Evolutionary conservation across 768 basidiomycete genomes (phyloP).

Genomic region (Auricularia auricula-judae): DNA sequence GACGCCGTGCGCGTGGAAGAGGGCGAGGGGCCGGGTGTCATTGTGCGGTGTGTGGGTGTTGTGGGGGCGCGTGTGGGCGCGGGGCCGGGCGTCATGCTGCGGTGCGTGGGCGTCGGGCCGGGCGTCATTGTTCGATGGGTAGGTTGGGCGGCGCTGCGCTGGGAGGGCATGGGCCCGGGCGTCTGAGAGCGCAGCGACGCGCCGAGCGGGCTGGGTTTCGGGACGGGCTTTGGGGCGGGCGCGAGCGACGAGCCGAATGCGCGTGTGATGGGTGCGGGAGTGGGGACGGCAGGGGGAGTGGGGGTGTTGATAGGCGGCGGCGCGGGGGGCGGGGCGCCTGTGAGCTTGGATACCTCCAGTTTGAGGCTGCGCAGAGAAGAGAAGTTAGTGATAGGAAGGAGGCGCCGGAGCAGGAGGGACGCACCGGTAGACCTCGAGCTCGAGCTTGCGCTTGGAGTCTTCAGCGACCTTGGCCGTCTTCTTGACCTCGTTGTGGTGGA

Average conservation of each 20-base stretch:
- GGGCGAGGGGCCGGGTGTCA: neutral
- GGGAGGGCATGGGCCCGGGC: neutral
- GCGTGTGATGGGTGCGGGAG: neutral
- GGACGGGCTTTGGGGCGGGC: neutral
- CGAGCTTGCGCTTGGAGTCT: slow-evolving; percentile 49
- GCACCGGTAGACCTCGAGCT: slow-evolving; percentile 62
- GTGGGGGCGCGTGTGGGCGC: neutral
- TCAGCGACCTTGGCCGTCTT: slow-evolving; percentile 62
- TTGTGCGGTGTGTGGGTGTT: neutral
- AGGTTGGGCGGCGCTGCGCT: too few species aligned
- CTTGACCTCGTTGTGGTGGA: slow-evolving; percentile 66
- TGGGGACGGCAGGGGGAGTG: neutral
- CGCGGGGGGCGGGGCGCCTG: neutral
- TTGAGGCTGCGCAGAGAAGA: neutral
- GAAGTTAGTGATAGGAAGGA: neutral
- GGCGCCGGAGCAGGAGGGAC: slow-evolving; percentile 15
- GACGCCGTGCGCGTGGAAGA: neutral
- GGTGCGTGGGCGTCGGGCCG: neutral
- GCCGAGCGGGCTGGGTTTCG: neutral
- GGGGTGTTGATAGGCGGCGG: neutral
- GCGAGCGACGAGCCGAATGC: neutral
- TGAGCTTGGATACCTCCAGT: neutral
- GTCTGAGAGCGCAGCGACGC: neutral
- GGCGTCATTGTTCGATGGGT: neutral
- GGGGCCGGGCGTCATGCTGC: neutral